Percentiles rank a stretch among this genome's conserved stretches.
Conservation (phyloP, 768 basidiomycete species). For the Russula griseocarnosa region DNA sequence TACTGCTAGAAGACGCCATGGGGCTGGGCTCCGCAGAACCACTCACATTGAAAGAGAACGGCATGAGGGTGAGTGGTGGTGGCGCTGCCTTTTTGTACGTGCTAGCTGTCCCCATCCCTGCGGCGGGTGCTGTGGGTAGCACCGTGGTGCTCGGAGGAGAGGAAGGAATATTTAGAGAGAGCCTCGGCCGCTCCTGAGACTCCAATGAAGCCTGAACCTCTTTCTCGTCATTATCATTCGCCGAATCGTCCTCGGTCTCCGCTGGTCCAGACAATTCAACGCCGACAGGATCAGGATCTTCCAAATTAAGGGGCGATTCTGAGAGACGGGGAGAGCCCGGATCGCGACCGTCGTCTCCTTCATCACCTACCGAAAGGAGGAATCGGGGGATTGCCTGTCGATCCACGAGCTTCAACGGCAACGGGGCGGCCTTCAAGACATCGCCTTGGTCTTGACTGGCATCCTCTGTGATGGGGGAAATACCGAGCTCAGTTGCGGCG, state of each 20-base stretch:
- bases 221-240: constrained; percentile 43
- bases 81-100: constrained; percentile 46
- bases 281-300: constrained; percentile 40
- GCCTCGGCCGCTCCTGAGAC: constrained; percentile 32
- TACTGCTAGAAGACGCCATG: constrained; percentile 37
- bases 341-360: constrained; percentile 26
- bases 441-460: constrained; percentile 30
- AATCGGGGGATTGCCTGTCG: constrained; percentile 37
- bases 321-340: constrained; percentile 13
- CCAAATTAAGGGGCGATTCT: constrained; percentile 29
- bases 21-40: constrained; percentile 40
- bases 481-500: constrained; percentile 1
- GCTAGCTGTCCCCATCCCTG: constrained; percentile 13
- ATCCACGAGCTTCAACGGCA: constrained; percentile 48
- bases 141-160: constrained; percentile 34
- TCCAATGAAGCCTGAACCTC: constrained; percentile 33
- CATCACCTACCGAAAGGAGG: constrained; percentile 28
- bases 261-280: constrained; percentile 32
- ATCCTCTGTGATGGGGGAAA: constrained; percentile 25
- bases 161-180: constrained; percentile 42
- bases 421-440: constrained; percentile 37
- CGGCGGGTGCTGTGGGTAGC: constrained; percentile 38
- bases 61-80: constrained; percentile 47
- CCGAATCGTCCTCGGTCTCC: constrained; percentile 36
- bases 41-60: constrained; percentile 32